Conservation (phyloP, 2,329 filamentous ascomycete genomes). For the Aspergillus carbonarius region DNA sequence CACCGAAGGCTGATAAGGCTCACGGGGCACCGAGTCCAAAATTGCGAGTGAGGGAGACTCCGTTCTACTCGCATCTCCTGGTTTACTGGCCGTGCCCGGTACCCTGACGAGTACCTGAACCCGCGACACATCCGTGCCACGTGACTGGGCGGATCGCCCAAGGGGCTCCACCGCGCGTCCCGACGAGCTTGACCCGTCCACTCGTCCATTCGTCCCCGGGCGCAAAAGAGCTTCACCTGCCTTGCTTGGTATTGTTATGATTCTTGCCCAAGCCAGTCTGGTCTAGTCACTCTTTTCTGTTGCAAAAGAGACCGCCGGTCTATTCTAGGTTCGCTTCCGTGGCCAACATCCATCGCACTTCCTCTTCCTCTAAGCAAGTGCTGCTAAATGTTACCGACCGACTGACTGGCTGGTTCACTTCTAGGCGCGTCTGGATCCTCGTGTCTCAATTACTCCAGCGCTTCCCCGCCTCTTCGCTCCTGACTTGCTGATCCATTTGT, state of each 20-base stretch:
- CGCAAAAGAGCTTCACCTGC: slow-evolving; percentile 10
- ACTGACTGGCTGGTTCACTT: slow-evolving; percentile 1
- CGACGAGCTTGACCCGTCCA: slow-evolving; percentile 3
- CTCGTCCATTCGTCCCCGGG: not conserved
- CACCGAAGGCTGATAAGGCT: not conserved
- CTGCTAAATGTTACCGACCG: not conserved
- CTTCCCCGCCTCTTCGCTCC: slow-evolving; percentile 6
- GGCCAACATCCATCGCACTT: not conserved
- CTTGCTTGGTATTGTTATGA: not conserved
- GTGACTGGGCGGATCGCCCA: not conserved
- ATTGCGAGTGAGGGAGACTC: not conserved
- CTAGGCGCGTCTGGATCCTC: slow-evolving; percentile 12
- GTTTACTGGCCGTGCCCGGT: not conserved
- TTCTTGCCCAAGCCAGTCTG: not conserved
- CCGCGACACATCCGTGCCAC: not conserved
- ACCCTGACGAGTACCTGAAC: not conserved
- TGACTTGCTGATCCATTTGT: slow-evolving; percentile 5
- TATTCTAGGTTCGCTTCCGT: not conserved
- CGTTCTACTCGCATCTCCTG: not conserved
- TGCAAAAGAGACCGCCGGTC: not conserved
- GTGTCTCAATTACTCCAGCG: slow-evolving; percentile 5
- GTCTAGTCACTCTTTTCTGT: not conserved
- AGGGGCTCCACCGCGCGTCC: slow-evolving; percentile 9
- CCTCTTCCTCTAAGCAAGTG: not conserved
- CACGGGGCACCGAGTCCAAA: not conserved